Percentiles rank a stretch among this genome's conserved stretches.
phyloP scores from a whole-genome alignment of 176 grass and related monocot species.

The Oryza brachyantha region DNA sequence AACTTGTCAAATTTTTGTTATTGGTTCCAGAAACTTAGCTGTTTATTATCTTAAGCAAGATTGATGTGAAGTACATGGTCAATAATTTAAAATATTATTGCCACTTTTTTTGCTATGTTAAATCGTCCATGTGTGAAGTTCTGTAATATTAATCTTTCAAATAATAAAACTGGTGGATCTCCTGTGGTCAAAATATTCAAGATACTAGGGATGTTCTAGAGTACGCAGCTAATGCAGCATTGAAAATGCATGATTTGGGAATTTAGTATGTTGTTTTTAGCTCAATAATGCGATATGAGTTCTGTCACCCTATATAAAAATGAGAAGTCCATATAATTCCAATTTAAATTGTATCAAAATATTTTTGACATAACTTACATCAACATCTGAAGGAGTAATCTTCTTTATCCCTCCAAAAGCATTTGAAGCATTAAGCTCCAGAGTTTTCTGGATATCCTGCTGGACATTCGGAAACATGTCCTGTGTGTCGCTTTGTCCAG shows the following conservation, averaged over 20 bases:
- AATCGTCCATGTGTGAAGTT: not conserved
- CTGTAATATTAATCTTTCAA: not conserved
- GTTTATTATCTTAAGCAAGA: not conserved
- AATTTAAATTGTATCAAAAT: conserved; percentile 58
- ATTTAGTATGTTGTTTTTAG: not conserved
- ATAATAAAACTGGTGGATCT: not conserved
- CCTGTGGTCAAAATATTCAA: not conserved
- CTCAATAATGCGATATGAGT: conserved; percentile 10
- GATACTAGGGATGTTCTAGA: conserved; percentile 13
- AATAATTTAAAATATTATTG: not conserved
- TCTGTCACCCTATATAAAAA: conserved; percentile 6
- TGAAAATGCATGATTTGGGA: not conserved
- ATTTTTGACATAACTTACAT: conserved; percentile 45
- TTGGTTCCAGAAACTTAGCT: conserved; percentile 2
- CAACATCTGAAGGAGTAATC: conserved; percentile 74
- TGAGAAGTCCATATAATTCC: not conserved
- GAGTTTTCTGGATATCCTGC: conserved; percentile 29
- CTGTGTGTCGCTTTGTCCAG: conserved; percentile 38
- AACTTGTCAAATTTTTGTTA: not conserved
- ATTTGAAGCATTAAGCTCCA: conserved; percentile 51
- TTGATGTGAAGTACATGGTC: not conserved
- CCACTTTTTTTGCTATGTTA: not conserved
- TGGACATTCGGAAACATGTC: conserved; percentile 33
- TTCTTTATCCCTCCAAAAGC: conserved; percentile 75
- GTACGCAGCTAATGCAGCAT: not conserved